These are phyloP conservation scores for Cyclospora cayetanensis DNA, from an alignment of 169 alveolate genomes.

Conservation along the genomic window DNA sequence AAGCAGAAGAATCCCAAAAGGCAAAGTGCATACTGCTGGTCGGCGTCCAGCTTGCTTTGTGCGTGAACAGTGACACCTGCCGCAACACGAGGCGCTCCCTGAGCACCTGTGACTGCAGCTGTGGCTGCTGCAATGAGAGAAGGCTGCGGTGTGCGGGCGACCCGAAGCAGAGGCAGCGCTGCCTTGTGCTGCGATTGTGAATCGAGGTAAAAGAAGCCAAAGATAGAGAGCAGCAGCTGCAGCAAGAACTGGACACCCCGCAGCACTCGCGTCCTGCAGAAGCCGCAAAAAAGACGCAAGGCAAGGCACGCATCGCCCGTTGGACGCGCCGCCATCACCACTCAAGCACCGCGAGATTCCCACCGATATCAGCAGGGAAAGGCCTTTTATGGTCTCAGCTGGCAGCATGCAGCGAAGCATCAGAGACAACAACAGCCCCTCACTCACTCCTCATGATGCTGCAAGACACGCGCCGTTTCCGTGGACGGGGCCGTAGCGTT, in stretches of 20 bases:
- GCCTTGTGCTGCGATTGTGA: background rate
- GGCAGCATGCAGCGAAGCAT: no score
- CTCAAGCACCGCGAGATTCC: no score
- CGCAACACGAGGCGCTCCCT: no score
- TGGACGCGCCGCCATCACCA: no score
- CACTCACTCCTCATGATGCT: background rate
- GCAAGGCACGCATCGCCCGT: no score
- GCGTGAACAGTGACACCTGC: no score
- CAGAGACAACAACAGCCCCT: no score
- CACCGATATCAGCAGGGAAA: no score
- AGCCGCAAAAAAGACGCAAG: background rate
- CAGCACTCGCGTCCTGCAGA: background rate
- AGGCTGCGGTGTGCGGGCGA: slow-evolving; percentile 12
- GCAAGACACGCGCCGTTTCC: background rate
- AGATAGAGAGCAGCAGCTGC: background rate
- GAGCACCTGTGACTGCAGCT: background rate
- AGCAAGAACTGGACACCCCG: slow-evolving; percentile 6
- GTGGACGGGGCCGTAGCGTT: background rate
- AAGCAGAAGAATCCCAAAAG: background rate
- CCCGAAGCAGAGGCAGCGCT: background rate
- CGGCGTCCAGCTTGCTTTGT: no score
- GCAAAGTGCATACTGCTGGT: slow-evolving; percentile 6
- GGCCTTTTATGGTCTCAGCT: no score
- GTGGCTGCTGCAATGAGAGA: slow-evolving; percentile 5
- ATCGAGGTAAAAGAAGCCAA: slow-evolving; percentile 4